Evolutionary conservation across 345 rosid genomes (phyloP), one percentile per base, ranked within the genome.

Genomic region (Geranium brycei): DNA sequence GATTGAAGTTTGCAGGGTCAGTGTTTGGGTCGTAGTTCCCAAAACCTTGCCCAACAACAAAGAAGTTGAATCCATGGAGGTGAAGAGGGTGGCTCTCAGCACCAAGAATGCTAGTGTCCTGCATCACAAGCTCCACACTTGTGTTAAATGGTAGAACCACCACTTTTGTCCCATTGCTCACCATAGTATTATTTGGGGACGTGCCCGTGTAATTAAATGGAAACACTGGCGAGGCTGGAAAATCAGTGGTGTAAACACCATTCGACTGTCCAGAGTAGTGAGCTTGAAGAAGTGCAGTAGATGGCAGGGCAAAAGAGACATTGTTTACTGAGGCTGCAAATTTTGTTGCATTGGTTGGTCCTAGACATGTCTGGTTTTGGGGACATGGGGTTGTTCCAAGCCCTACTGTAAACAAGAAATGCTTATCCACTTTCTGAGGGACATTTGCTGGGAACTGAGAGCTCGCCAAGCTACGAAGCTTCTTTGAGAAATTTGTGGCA

Each of bases 81-180:
- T 62, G 55, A 1, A 62, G 55, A 62, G 64, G 64, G 47, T 62
- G 64, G 53, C 64, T 62, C 31, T 62, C 53, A 13, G 23, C 55
- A 15, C 64, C 64, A 32, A 62, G 64, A 32, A 62, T 62, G 55
- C 64, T 62, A 15, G 64, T 62, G 30, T 62, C 64, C 31, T 62
- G 64, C 47, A 62, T 15, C 47, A 62, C 47, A 10, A 62, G 31
- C 64, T 62, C 53, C 53, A 62, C 64, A 41, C 55, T 62, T 7
- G 64, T 32, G 47, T 62, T 62, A 62, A 62, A 62, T 13, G 53
- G 64, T 4, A 62, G 64, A 32, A 62, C 64, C 64, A 62, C 51
- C 53, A 41, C 0, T 16, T 62, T 62, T 5, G 64, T 62, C 32
- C 64, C 64, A 62, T 31, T 62, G 3, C 47, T 17, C 19, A 62